These are phyloP conservation scores for Astragalus membranaceus DNA, from an alignment of 306 rosid genomes.

Conservation along the genomic window DNA sequence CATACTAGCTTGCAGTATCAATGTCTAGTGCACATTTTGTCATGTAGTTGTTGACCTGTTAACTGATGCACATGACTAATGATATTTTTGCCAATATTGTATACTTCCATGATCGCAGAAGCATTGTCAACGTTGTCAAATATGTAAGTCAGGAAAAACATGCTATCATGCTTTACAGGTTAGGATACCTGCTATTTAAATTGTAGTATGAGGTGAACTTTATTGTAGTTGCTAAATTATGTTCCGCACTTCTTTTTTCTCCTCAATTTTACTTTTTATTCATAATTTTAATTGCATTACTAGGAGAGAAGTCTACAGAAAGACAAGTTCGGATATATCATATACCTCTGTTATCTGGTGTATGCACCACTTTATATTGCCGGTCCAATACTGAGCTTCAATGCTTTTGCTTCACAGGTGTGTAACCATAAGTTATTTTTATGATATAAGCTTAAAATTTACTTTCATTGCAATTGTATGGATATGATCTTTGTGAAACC, in stretches of 20 bases:
- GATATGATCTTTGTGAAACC: slow-evolving; percentile 12
- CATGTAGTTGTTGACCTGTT: neutral
- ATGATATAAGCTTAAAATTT: slow-evolving; percentile 4
- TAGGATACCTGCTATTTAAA: slow-evolving; percentile 31
- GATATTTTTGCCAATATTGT: slow-evolving; percentile 11
- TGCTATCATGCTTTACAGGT: slow-evolving; percentile 91
- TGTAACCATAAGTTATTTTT: slow-evolving; percentile 21
- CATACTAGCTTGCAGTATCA: neutral
- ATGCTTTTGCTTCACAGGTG: slow-evolving; percentile 96
- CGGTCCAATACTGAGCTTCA: slow-evolving; percentile 90
- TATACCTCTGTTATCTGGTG: slow-evolving; percentile 76
- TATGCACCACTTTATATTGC: slow-evolving; percentile 91
- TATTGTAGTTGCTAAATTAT: slow-evolving; percentile 8
- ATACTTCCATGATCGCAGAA: slow-evolving; percentile 57
- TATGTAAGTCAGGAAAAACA: slow-evolving; percentile 68
- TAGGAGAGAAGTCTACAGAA: slow-evolving; percentile 68
- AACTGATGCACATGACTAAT: slow-evolving; percentile 4
- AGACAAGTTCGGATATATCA: slow-evolving; percentile 49
- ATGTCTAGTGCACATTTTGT: neutral
- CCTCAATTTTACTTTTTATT: slow-evolving; percentile 12
- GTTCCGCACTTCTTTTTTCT: neutral
- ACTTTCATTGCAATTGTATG: neutral
- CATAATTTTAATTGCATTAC: slow-evolving; percentile 22
- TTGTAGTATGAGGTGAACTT: slow-evolving; percentile 14
- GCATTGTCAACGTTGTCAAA: slow-evolving; percentile 65